phyloP scores from a whole-genome alignment of 176 grass and related monocot species.

The Oryza coarctata region DNA sequence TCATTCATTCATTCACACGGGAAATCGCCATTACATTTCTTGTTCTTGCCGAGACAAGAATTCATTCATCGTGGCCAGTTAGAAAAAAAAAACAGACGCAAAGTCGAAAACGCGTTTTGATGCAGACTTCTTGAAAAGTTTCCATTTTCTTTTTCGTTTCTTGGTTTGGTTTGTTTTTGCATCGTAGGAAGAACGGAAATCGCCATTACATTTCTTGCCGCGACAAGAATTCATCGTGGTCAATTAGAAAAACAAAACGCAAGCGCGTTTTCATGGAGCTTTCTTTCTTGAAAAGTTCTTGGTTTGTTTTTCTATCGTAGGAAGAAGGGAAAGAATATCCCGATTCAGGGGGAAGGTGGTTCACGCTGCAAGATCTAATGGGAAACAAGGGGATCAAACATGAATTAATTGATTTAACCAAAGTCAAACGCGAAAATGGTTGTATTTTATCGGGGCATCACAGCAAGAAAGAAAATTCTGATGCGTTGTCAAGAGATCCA shows the following conservation, averaged over 20 bases:
- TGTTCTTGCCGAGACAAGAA: neutral
- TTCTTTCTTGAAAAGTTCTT: neutral
- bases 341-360: neutral
- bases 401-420: neutral
- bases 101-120: slow-evolving; percentile 13
- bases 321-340: neutral
- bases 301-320: too few relatives aligned
- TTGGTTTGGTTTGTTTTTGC: neutral
- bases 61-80: neutral
- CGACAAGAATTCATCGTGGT: neutral
- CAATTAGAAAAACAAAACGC: neutral
- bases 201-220: neutral
- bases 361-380: slow-evolving; percentile 19
- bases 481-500: neutral
- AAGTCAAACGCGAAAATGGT: neutral
- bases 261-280: slow-evolving; percentile 22
- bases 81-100: neutral
- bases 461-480: neutral
- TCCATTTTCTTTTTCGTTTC: neutral
- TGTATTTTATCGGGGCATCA: neutral
- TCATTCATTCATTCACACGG: neutral
- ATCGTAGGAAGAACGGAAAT: neutral
- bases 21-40: neutral
- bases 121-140: neutral
- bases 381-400: neutral